These are phyloP conservation scores for Starmerella apis DNA, from an alignment of 805 yeast species.

Conservation along the genomic window DNA sequence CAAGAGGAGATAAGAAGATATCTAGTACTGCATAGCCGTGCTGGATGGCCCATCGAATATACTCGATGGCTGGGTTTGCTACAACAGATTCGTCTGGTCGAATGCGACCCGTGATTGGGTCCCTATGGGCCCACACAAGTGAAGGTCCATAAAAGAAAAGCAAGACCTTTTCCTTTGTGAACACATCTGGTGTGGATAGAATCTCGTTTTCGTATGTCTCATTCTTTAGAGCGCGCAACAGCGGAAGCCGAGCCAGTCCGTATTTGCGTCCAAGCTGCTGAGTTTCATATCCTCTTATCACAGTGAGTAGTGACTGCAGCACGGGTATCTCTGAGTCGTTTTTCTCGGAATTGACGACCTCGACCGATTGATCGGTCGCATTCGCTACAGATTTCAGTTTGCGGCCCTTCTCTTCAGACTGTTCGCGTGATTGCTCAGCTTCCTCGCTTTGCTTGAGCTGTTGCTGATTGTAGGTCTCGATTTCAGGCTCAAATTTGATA, in stretches of 20 bases:
- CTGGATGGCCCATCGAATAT: conserved; percentile 56
- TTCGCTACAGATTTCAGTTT: background rate
- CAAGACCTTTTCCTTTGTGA: conserved; percentile 48
- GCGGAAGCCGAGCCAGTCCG: conserved; percentile 58
- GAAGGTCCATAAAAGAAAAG: conserved; percentile 83
- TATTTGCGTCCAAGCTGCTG: conserved; percentile 41
- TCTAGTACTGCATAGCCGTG: conserved; percentile 71
- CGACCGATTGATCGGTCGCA: background rate
- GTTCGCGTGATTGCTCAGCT: conserved; percentile 19
- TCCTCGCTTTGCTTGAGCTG: conserved; percentile 18
- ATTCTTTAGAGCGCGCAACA: conserved; percentile 31
- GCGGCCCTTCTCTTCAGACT: conserved; percentile 1
- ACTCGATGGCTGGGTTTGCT: conserved; percentile 59
- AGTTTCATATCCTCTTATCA: conserved; percentile 64
- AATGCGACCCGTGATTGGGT: conserved; percentile 64
- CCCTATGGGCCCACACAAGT: conserved; percentile 78
- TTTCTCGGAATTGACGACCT: background rate
- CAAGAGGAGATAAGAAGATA: conserved; percentile 32
- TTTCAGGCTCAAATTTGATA: conserved; percentile 20
- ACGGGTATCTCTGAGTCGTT: conserved; percentile 6
- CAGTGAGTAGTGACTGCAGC: conserved; percentile 44
- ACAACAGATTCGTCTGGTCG: conserved; percentile 63
- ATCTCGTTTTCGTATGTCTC: conserved; percentile 52
- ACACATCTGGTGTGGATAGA: conserved; percentile 60
- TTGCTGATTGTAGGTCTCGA: conserved; percentile 19